These are phyloP conservation scores for Plasmodium vivax DNA, from an alignment of 169 alveolate species.

Conservation along the genomic window DNA sequence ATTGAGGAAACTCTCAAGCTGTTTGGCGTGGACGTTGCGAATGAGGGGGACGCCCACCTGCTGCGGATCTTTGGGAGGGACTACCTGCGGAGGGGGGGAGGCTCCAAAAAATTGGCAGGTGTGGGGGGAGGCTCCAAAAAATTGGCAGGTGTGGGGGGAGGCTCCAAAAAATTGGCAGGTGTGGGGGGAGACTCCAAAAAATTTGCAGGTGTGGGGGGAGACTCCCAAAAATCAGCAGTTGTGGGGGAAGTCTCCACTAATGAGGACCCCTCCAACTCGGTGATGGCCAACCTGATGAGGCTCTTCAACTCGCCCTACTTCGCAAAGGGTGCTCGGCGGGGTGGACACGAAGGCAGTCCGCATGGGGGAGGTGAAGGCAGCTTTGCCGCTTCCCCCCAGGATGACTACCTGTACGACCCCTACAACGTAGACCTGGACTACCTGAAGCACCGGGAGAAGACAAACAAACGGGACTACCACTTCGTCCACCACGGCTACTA, in stretches of 20 bases:
- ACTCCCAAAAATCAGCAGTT: neutral
- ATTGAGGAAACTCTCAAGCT: conserved; percentile 21
- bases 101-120: neutral
- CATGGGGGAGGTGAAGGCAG: no score
- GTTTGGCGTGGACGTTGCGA: conserved; percentile 22
- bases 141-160: no score
- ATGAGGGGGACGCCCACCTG: neutral
- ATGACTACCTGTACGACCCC: conserved; percentile 29
- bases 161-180: neutral
- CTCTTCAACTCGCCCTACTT: neutral
- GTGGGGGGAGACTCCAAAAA: neutral
- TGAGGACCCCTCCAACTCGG: neutral
- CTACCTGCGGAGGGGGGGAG: neutral
- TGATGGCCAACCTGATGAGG: neutral
- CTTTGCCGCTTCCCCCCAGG: neutral
- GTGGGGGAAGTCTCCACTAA: no score
- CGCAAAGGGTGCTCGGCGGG: neutral
- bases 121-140: neutral
- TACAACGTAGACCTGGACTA: conserved; percentile 37
- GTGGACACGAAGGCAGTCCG: neutral
- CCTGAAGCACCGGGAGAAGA: conserved; percentile 22
- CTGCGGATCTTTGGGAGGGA: conserved; percentile 39
- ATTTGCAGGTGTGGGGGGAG: no score
- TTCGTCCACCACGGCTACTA: conserved; percentile 7
- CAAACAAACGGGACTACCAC: conserved; percentile 14